These are phyloP conservation scores for Phoma sp. DNA, from an alignment of 2,329 filamentous ascomycete genomes.

Conservation along the genomic window DNA sequence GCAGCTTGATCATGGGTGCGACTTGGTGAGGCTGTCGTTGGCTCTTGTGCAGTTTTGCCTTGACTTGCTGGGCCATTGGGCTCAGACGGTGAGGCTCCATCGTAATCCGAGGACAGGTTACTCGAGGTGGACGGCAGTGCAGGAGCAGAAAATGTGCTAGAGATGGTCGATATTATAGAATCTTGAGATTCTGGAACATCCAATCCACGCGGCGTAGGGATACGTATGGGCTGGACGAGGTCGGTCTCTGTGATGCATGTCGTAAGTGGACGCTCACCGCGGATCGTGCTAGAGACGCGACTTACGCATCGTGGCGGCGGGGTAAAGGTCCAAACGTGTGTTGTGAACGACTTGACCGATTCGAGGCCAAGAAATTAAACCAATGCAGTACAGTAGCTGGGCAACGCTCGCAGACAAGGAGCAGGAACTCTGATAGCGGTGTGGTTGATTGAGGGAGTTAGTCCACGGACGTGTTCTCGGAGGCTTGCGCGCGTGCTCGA, in stretches of 20 bases:
- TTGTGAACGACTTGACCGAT: conserved; percentile 13
- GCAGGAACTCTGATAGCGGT: conserved; percentile 17
- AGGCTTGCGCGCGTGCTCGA: conserved; percentile 27
- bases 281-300: conserved; percentile 28
- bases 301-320: conserved; percentile 31
- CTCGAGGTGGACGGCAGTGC: conserved; percentile 39
- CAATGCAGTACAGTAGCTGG: neutral
- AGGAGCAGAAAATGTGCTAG: conserved; percentile 43
- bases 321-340: conserved; percentile 23
- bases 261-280: conserved; percentile 27
- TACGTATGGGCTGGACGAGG: conserved; percentile 5
- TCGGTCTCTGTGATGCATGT: conserved; percentile 17
- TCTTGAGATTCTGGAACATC: conserved; percentile 40
- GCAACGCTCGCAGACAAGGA: conserved; percentile 5
- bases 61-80: conserved; percentile 39
- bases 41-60: conserved; percentile 52
- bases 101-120: conserved; percentile 33
- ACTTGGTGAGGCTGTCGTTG: conserved; percentile 52
- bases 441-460: conserved; percentile 12
- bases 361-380: conserved; percentile 1
- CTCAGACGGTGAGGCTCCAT: conserved; percentile 36
- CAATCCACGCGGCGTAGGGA: conserved; percentile 3
- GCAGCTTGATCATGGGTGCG: conserved; percentile 54
- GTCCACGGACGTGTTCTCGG: conserved; percentile 22
- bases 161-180: conserved; percentile 40